Evolutionary conservation across 768 basidiomycete genomes (phyloP), one percentile per base, ranked within the genome.

Genomic region (Kwoniella sp.): DNA sequence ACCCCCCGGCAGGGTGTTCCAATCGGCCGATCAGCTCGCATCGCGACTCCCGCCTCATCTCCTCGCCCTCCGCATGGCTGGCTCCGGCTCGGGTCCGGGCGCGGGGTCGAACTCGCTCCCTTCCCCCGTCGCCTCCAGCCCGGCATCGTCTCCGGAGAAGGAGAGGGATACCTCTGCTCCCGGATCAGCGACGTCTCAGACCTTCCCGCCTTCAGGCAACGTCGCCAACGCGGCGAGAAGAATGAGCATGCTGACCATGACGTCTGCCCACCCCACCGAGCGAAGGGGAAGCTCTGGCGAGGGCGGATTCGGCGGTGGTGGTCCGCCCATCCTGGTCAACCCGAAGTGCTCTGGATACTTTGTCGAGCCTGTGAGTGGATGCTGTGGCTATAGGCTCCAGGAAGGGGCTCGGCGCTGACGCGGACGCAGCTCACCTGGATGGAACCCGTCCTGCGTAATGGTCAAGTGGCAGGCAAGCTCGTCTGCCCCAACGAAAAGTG

Each of bases 331-430:
- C 31, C 71, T 92, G 40, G 74, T 79, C 29, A 88, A 91, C 66
- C 78, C 85, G 12, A 84, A 85, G 63, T 98, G 95, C 74, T 93
- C 91, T 1, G 92, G 91, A 7, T 99, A 99, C 73, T 98, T 96
- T 68, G 83, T 96, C 38, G 93, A 98, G 71, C 90, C 91, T 28
- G 89, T 95, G 65, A 62, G 87, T 79, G 37, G 37, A 17, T 15
- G 3, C 28, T 28, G 25, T 5, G 38, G 19, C 19, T 19, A 23
- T 36, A 3, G 11, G 12, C 22, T 34, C 19, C 14, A 15, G 10
- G n/a, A n/a, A n/a, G 37, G 7, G 7, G 37, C 19, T 7, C 15
- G 5, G 15, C 37, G 22, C 54, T 49, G 40, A 25, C 20, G 4
- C 8, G 5, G 8, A 6, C 22, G 3, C 59, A 88, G 90, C 84